Conservation (phyloP, 768 basidiomycete genomes). For the Pulveroboletus sp. region DNA sequence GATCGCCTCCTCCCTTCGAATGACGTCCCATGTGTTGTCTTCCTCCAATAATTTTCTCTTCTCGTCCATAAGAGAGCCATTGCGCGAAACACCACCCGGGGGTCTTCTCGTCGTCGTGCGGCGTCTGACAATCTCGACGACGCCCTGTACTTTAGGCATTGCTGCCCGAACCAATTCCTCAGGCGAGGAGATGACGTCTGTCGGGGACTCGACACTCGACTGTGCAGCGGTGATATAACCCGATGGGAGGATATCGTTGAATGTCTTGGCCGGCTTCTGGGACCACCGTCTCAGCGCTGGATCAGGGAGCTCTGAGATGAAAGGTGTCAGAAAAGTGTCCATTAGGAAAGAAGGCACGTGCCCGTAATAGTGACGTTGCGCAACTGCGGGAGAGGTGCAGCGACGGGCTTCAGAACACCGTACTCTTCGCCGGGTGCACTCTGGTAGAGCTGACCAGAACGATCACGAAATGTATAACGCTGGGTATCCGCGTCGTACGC, state of each 20-base stretch:
- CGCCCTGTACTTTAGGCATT: conserved; percentile 38
- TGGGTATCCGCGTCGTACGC: conserved; percentile 51
- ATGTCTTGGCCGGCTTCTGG: conserved; percentile 32
- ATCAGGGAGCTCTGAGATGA: conserved; percentile 19
- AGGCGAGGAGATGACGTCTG: conserved; percentile 16
- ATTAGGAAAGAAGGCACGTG: neutral
- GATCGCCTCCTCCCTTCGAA: conserved; percentile 6
- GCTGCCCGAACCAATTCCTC: conserved; percentile 32
- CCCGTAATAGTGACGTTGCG: conserved; percentile 26
- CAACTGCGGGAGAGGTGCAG: conserved; percentile 16
- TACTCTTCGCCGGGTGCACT: conserved; percentile 43
- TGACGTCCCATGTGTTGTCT: conserved; percentile 13
- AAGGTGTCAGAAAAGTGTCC: neutral
- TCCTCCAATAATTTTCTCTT: conserved; percentile 18
- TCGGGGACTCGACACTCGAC: conserved; percentile 15
- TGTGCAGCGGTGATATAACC: conserved; percentile 39
- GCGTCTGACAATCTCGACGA: conserved; percentile 29
- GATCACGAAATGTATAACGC: conserved; percentile 48
- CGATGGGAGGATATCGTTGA: conserved; percentile 45
- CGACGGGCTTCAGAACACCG: conserved; percentile 39
- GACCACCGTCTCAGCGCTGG: conserved; percentile 23
- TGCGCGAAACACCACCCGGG: conserved; percentile 7
- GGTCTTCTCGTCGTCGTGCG: conserved; percentile 12
- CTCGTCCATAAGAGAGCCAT: conserved; percentile 13
- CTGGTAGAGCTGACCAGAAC: conserved; percentile 40